A percentile compares a stretch with the other conserved stretches of the same genome.
These are phyloP conservation scores for Fusarium brachygibbosum DNA, from an alignment of 2,329 filamentous ascomycete genomes.

Conservation along the genomic window DNA sequence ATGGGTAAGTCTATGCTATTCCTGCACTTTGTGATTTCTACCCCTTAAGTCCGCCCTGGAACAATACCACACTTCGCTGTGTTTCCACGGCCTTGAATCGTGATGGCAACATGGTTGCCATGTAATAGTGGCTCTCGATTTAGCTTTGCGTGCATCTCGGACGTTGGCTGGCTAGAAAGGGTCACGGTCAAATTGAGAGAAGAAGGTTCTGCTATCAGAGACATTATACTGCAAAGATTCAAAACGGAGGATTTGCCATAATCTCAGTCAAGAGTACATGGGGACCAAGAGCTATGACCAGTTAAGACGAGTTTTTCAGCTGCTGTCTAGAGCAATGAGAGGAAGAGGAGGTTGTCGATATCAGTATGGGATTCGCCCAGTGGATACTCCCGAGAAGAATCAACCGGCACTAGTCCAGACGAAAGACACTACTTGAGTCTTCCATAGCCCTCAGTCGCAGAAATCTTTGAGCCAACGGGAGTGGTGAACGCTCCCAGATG, in stretches of 20 bases:
- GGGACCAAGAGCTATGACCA: slow-evolving; percentile 46
- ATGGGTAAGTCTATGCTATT: slow-evolving; percentile 57
- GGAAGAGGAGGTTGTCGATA: slow-evolving; percentile 49
- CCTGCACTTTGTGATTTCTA: slow-evolving; percentile 45
- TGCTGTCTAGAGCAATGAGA: slow-evolving; percentile 38
- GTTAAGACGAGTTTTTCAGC: slow-evolving; percentile 40
- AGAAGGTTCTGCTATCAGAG: slow-evolving; percentile 44
- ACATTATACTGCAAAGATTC: slow-evolving; percentile 45
- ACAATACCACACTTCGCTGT: slow-evolving; percentile 25
- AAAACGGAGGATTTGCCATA: slow-evolving; percentile 42
- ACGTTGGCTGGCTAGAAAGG: slow-evolving; percentile 49
- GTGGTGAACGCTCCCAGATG: slow-evolving; percentile 57
- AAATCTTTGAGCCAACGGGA: slow-evolving; percentile 60
- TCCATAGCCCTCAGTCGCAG: slow-evolving; percentile 63
- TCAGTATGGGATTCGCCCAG: slow-evolving; percentile 47
- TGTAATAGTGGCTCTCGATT: slow-evolving; percentile 41
- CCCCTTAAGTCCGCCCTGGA: slow-evolving; percentile 23
- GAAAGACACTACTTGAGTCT: slow-evolving; percentile 54
- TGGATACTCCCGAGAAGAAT: slow-evolving; percentile 51
- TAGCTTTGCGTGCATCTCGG: slow-evolving; percentile 42
- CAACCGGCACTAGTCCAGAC: slow-evolving; percentile 52
- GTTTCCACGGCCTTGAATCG: slow-evolving; percentile 33
- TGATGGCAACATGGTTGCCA: slow-evolving; percentile 40
- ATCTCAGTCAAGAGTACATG: slow-evolving; percentile 41
- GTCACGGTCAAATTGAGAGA: slow-evolving; percentile 47